Base-by-base conservation (phyloP, 2,329 filamentous ascomycete species). In the Beauveria rudraprayagi region DNA sequence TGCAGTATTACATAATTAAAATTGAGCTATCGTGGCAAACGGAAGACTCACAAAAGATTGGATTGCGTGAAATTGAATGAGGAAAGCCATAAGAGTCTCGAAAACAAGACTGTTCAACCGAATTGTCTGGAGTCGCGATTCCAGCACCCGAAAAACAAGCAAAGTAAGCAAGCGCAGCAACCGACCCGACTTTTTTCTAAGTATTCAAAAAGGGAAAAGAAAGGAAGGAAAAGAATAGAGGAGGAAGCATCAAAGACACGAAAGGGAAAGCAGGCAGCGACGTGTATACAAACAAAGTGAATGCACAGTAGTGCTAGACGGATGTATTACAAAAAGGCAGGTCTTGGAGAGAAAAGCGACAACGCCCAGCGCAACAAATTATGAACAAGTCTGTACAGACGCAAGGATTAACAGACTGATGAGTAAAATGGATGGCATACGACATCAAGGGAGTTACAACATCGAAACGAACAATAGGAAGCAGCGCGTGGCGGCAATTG, bases 1-100 rank as follows among this genome's bases (percentile, higher is more conserved):
- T 22, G 37, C 24, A 43, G 26, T 58, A 58, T 58, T 58, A 59
- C 56, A 52, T 41, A 60, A 51, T 47, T 47, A 60, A 43, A 41
- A 60, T 53, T 40, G 26, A 60, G 57, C 48, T 53, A 19, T 41
- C 22, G 37, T 53, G 26, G 40, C 57, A 53, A 60, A 52, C 51
- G 24, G 26, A 51, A 59, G 10, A 22, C 4, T 24, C 22, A 22
- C n/a, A 24, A 59, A 58, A 28, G 40, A 43, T 37, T 37, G 37
- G 44, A 43, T 37, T 30, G 34, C 19, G 24, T 22, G 26, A 37
- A 41, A 30, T n/a, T 8, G 16, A 6, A 19, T 10, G 3, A 46
- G 28, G 4, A 26, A 24, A 43, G 6, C 9, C 37, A 46, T 19
- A 37, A 22, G 9, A 53, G 10, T 16, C 46, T 17, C 22, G 43